These are phyloP conservation scores for Yarrowia keelungensis DNA, from an alignment of 805 yeast genomes.

Conservation along the genomic window DNA sequence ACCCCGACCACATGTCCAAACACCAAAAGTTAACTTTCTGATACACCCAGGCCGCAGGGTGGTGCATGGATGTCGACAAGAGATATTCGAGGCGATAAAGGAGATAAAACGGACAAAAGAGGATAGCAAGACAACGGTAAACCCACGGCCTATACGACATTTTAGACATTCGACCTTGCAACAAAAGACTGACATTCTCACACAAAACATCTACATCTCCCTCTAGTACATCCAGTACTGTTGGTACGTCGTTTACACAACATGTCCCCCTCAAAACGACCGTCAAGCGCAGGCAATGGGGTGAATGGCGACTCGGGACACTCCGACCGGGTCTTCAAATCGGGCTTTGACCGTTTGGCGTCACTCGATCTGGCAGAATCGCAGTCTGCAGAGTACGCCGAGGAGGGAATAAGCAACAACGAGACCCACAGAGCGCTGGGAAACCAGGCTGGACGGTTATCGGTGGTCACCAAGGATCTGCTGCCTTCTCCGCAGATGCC, in stretches of 20 bases:
- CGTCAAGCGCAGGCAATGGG: no score
- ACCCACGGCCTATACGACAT: no score
- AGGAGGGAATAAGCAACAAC: not conserved
- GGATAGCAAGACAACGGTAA: not conserved
- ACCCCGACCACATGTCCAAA: slow-evolving; percentile 3
- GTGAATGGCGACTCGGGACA: no score
- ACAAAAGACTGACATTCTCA: not conserved
- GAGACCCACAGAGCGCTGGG: slow-evolving; percentile 5
- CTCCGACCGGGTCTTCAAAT: not conserved
- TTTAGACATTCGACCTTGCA: no score
- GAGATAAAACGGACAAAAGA: not conserved
- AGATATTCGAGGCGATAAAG: not conserved
- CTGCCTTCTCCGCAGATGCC: slow-evolving; percentile 20
- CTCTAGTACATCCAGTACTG: no score
- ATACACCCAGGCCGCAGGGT: slow-evolving; percentile 13
- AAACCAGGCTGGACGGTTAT: slow-evolving; percentile 1
- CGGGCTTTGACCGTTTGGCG: not conserved
- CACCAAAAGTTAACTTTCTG: not conserved
- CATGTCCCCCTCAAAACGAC: not conserved
- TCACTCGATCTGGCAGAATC: not conserved
- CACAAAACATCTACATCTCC: no score
- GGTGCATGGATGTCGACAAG: not conserved
- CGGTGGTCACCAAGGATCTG: slow-evolving; percentile 20
- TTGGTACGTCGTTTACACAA: no score
- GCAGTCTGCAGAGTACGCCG: not conserved